Conservation (phyloP, 2,329 filamentous ascomycete genomes). For the Leptographium radiaticola region DNA sequence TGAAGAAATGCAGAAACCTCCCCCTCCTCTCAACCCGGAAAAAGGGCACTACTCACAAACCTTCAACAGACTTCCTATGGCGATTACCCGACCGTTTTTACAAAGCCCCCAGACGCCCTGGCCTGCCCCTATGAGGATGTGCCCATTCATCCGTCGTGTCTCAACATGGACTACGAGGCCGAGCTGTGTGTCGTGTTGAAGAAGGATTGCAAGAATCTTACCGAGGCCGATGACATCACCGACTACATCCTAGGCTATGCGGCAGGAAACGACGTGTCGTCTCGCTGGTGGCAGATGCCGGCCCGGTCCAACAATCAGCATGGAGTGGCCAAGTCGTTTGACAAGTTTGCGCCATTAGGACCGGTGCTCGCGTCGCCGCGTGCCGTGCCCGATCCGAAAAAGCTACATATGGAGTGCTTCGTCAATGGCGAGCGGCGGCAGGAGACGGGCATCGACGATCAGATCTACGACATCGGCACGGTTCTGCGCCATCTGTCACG, state of each 20-base stretch:
- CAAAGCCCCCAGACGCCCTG: conserved; percentile 11
- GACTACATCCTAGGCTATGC: conserved; percentile 44
- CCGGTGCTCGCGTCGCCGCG: conserved; percentile 19
- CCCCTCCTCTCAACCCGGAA: not conserved
- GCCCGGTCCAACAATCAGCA: conserved; percentile 25
- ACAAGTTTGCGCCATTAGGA: conserved; percentile 38
- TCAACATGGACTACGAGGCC: conserved; percentile 35
- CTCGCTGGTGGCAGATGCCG: conserved; percentile 36
- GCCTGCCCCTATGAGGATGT: conserved; percentile 7
- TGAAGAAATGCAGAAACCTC: not conserved
- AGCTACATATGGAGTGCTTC: conserved; percentile 17
- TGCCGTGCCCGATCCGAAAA: conserved; percentile 15
- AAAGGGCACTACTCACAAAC: not conserved
- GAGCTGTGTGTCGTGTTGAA: conserved; percentile 38
- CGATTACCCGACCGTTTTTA: conserved; percentile 16
- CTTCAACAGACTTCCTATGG: not conserved
- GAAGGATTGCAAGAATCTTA: conserved; percentile 31
- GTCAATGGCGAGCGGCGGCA: conserved; percentile 34
- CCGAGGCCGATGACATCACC: conserved; percentile 29
- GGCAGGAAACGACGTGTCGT: conserved; percentile 38
- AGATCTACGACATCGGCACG: conserved; percentile 28
- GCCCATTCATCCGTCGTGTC: conserved; percentile 24
- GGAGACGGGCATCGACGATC: conserved; percentile 24
- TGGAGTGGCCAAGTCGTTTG: conserved; percentile 36
- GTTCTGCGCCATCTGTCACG: conserved; percentile 26